Evolutionary conservation across 306 rosid genomes (phyloP).

Genomic region (Cicer pinnatifidum): DNA sequence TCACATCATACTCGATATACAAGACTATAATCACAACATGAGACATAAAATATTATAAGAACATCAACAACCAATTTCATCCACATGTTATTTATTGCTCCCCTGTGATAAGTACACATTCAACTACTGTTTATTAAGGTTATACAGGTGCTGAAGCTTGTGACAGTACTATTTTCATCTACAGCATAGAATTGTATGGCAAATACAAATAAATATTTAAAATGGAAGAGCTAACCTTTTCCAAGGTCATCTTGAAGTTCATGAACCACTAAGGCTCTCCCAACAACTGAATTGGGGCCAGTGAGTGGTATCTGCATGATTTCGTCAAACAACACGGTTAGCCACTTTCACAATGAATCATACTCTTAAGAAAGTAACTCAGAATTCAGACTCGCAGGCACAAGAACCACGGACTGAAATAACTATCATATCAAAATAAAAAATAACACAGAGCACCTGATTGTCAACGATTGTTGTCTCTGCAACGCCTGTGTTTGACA

Average conservation of each 20-base stretch:
- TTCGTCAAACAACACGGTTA: slow-evolving; percentile 1
- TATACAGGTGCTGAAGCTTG: slow-evolving; percentile 24
- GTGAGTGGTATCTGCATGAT: slow-evolving; percentile 68
- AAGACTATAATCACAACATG: slow-evolving; percentile 7
- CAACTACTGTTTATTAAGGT: slow-evolving; percentile 9
- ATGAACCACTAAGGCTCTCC: slow-evolving; percentile 89
- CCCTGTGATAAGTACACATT: slow-evolving; percentile 13
- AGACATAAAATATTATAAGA: slow-evolving; percentile 30
- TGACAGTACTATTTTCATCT: slow-evolving; percentile 31
- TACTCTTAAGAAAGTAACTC: not conserved
- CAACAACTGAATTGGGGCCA: slow-evolving; percentile 78
- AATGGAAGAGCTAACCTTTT: slow-evolving; percentile 67
- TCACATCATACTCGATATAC: slow-evolving; percentile 23
- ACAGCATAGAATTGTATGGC: slow-evolving; percentile 10
- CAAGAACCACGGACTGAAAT: not conserved
- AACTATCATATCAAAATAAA: not conserved
- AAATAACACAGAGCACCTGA: slow-evolving; percentile 57
- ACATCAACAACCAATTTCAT: slow-evolving; percentile 35
- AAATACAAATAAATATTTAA: slow-evolving; percentile 12
- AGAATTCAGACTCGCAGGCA: not conserved
- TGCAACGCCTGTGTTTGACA: slow-evolving; percentile 63
- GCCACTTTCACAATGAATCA: slow-evolving; percentile 26
- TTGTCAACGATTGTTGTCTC: slow-evolving; percentile 74
- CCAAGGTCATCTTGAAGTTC: slow-evolving; percentile 90
- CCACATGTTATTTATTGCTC: slow-evolving; percentile 23